phyloP scores from a whole-genome alignment of 1,284 basidiomycete species.

The Calocybe gambosa region DNA sequence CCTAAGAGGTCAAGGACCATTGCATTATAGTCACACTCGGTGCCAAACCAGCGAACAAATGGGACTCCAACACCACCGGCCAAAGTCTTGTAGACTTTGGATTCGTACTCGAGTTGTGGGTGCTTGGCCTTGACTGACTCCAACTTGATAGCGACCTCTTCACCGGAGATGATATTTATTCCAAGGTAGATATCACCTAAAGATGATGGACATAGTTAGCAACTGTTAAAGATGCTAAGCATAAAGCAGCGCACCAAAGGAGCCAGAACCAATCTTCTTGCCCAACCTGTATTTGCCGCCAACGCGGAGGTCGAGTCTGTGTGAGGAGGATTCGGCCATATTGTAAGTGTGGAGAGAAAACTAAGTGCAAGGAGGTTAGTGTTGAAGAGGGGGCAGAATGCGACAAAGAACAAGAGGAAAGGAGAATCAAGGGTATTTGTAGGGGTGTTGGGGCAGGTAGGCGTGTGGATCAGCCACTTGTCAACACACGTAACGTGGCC shows the following conservation, averaged over 20 bases:
- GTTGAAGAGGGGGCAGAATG: conserved; percentile 14
- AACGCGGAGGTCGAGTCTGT: conserved; percentile 89
- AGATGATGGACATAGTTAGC: conserved; percentile 7
- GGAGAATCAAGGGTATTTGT: conserved; percentile 22
- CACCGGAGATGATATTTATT: conserved; percentile 99
- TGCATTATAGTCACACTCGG: conserved; percentile 99
- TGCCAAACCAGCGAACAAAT: conserved; percentile 97
- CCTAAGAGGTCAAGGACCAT: conserved; percentile 99
- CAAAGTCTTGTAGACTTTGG: conserved; percentile 94
- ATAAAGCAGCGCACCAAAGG: conserved; percentile 71
- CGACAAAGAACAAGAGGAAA: conserved; percentile 13
- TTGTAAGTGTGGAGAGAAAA: conserved; percentile 17
- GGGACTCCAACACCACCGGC: conserved; percentile 98
- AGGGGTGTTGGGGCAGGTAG: conserved; percentile 25
- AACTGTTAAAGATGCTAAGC: conserved; percentile 6
- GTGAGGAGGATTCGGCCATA: conserved; percentile 67
- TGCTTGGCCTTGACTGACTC: conserved; percentile 99
- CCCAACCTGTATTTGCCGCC: conserved; percentile 99
- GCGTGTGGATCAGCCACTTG: conserved; percentile 35
- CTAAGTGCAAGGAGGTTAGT: conserved; percentile 18
- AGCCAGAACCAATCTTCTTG: conserved; percentile 99
- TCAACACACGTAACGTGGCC: conserved; percentile 26
- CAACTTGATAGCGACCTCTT: conserved; percentile 99
- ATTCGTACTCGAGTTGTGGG: conserved; percentile 99
- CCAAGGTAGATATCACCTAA: conserved; percentile 98